Evolutionary conservation across 306 rosid genomes (phyloP).

Genomic region (Glycine tomentella): DNA sequence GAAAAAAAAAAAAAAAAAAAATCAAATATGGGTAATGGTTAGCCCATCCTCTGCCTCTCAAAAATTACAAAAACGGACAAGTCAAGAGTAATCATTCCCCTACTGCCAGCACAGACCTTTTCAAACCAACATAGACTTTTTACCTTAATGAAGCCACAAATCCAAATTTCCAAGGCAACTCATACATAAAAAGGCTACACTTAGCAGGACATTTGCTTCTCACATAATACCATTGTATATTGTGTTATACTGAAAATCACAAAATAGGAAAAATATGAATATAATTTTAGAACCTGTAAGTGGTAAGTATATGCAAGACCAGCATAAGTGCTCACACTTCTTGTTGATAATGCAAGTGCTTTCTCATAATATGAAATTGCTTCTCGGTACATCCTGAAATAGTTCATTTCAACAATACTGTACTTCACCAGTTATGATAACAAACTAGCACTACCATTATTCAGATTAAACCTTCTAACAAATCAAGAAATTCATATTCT

Average conservation of each 20-base stretch:
- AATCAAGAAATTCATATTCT: slow-evolving; percentile 9
- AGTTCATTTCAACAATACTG: slow-evolving; percentile 30
- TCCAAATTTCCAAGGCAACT: slow-evolving; percentile 14
- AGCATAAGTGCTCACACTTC: slow-evolving; percentile 90
- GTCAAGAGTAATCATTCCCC: slow-evolving; percentile 24
- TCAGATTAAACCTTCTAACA: background rate
- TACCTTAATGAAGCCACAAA: slow-evolving; percentile 15
- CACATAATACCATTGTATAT: background rate
- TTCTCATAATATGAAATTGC: slow-evolving; percentile 87
- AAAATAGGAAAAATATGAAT: slow-evolving; percentile 16
- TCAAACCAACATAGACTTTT: background rate
- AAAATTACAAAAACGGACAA: slow-evolving; percentile 27
- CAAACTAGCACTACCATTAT: background rate
- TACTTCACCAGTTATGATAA: slow-evolving; percentile 11
- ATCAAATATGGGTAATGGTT: no score
- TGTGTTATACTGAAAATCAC: background rate
- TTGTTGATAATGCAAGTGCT: slow-evolving; percentile 88
- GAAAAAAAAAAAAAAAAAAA: no score
- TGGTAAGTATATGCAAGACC: slow-evolving; percentile 97
- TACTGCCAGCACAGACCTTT: background rate
- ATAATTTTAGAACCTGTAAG: slow-evolving; percentile 66
- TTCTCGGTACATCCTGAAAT: slow-evolving; percentile 74
- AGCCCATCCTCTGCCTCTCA: slow-evolving; percentile 11
- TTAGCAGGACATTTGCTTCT: slow-evolving; percentile 12
- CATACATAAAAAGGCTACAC: background rate